Evolutionary conservation across 257 asterid genomes (phyloP).

Genomic region (Gentiana straminea): DNA sequence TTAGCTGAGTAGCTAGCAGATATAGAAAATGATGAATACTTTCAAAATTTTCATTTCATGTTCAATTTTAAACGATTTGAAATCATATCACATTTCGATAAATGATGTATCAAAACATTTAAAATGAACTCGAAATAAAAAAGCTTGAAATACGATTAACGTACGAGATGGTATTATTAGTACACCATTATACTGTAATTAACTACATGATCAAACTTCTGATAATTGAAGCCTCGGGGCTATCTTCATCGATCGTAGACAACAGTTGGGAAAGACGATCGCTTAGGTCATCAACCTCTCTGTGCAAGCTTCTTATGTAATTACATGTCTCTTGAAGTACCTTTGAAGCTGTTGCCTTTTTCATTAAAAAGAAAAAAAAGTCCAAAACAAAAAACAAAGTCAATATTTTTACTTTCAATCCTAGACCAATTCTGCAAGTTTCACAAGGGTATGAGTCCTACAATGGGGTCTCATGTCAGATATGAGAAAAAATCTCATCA

Average conservation of each 20-base stretch:
- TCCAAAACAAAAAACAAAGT: too few species aligned
- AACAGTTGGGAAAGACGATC: slow-evolving; percentile 77
- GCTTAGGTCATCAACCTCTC: slow-evolving; percentile 80
- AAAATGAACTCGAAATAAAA: too few species aligned
- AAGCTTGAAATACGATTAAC: too few species aligned
- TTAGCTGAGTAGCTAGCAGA: too few species aligned
- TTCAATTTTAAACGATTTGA: too few species aligned
- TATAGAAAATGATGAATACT: too few species aligned
- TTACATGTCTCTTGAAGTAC: slow-evolving; percentile 94
- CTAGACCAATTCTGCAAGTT: background rate
- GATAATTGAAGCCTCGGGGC: slow-evolving; percentile 86
- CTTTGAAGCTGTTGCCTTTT: slow-evolving; percentile 78
- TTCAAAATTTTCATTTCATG: too few species aligned
- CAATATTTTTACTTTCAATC: background rate
- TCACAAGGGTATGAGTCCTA: background rate
- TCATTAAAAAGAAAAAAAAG: background rate
- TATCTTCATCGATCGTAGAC: slow-evolving; percentile 72
- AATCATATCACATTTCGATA: too few species aligned
- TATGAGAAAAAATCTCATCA: too few species aligned
- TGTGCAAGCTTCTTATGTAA: slow-evolving; percentile 73
- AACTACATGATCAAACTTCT: slow-evolving; percentile 54
- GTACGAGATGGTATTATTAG: too few species aligned
- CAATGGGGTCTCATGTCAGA: background rate
- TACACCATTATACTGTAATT: background rate
- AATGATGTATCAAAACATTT: too few species aligned